These are phyloP conservation scores for Trichomonas tenax DNA, from an alignment of 208 protist species.

Conservation along the genomic window DNA sequence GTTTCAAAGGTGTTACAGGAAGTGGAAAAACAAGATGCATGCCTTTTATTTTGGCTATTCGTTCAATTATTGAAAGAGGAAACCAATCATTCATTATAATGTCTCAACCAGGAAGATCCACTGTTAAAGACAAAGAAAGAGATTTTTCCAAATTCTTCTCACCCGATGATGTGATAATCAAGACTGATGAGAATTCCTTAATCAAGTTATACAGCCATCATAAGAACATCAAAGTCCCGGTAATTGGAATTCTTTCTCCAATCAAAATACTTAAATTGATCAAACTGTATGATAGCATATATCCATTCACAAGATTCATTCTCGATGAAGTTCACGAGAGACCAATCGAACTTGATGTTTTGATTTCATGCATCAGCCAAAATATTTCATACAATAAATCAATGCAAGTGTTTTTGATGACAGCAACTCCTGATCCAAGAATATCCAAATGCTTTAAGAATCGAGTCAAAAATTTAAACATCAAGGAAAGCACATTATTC, in stretches of 20 bases:
- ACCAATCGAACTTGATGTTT: background rate
- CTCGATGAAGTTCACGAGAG: constrained; percentile 12
- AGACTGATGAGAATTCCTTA: background rate
- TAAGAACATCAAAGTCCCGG: background rate
- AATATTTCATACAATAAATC: no score
- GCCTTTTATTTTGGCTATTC: background rate
- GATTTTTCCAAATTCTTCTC: background rate
- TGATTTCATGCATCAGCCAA: background rate
- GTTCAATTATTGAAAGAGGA: background rate
- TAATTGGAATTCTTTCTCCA: background rate
- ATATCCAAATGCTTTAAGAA: background rate
- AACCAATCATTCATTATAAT: background rate
- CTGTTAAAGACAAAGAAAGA: background rate
- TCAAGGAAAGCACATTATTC: background rate
- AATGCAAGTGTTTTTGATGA: background rate
- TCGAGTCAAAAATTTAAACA: background rate
- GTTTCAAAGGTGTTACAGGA: background rate
- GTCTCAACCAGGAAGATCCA: background rate
- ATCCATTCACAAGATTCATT: background rate
- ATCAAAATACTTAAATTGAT: background rate
- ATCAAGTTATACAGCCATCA: background rate
- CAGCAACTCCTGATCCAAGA: background rate
- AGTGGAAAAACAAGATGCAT: background rate
- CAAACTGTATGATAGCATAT: no score
- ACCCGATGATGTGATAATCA: background rate